Evolutionary conservation across 208 protist genomes (phyloP), one percentile per base, ranked within the genome.

Genomic region (Acanthamoeba comandoni): DNA sequence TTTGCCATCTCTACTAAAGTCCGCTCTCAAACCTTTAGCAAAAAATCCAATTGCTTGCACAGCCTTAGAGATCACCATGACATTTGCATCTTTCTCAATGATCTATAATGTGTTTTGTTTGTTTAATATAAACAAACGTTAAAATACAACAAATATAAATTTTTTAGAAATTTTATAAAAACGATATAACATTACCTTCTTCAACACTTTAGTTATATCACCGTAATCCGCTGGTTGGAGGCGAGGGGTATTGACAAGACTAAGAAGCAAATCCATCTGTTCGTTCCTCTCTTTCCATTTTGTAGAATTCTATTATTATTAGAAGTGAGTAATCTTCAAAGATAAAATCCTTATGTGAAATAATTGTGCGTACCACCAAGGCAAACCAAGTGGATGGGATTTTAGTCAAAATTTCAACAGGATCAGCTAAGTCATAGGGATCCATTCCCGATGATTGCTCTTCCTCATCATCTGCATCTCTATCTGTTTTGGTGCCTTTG

Each of bases 231-330:
- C 92, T 15, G 31, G 49, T 17, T 55, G 60, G 2, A 94, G 19
- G 35, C 91, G 89, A 2, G 91, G 91, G 3, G 13, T 62, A 24
- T 71, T 48, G n/a, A 75, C 26, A 15, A 89, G 65, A 4, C 53
- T 31, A 2, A 67, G n/a, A 1, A 93, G 35, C 8, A 2, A 26
- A 19, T 94, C 86, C 29, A 94, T 84, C 53, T 92, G 91, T 12
- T 94, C 93, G 9, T 90, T 91, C 15, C 93, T 77, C 17, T 65
- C 55, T n/a, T 89, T 71, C 93, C 93, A 94, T 62, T 93, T 94
- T 13, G 58, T 8, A 26, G 80, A 88, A 0, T 31, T 60, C 80
- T 88, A 12, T 13, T 35, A 26, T 26, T 15, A 2, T 8, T 22
- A 58, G 12, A 53, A 52, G 39, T 31, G 13, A 35, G 15, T 39